Base-by-base conservation (phyloP, 2,329 filamentous ascomycete genomes). In the Chaetomium olivaceum region DNA sequence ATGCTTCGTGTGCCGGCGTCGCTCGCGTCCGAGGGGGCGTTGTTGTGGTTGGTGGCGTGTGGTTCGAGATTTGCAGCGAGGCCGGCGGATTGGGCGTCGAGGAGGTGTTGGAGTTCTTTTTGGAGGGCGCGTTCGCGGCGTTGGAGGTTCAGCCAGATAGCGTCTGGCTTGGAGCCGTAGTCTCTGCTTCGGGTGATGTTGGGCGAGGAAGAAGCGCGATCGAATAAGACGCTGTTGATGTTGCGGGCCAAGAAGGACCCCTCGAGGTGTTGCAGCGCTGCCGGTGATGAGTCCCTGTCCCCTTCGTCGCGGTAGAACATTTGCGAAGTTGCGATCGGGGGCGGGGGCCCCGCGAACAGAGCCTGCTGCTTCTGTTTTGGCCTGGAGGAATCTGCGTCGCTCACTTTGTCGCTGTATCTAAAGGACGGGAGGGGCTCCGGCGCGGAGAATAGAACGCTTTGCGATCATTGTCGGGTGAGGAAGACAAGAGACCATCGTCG, bases 321-420 rank as follows among this genome's bases (percentile, higher is more conserved):
- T 3, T 78, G 75, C 0, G 83, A 83, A 6, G 75, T 69, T 1
- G 80, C 78, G 63, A 85, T 85, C 4, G 83, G 83, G 0, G 83
- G 82, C 0, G 83, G 83, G 0, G 83, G 83, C 1, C 82, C 82
- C 2, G 76, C 71, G 64, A 85, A 85, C 54, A 84, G 76, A 3
- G 74, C 66, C 14, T 72, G 76, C 9, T 60, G 55, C 1, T 62
- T 64, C 16, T 70, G 70, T 58, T 73, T 77, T 25, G 66, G 67
- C 61, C 75, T 77, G 6, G 77, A 76, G 11, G 78, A 78, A 14
- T 70, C 74, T 7, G 69, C 67, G 31, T 72, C 74, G 67, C 73
- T 77, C 58, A 67, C 70, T 16, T 60, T 39, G 68, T 69, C 69
- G 62, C 63, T 69, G 60, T 65, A 70, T 52, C 52, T 59, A 43